These are phyloP conservation scores for Asterionellopsis glacialis DNA, from an alignment of 108 stramenopile species.

Conservation along the genomic window DNA sequence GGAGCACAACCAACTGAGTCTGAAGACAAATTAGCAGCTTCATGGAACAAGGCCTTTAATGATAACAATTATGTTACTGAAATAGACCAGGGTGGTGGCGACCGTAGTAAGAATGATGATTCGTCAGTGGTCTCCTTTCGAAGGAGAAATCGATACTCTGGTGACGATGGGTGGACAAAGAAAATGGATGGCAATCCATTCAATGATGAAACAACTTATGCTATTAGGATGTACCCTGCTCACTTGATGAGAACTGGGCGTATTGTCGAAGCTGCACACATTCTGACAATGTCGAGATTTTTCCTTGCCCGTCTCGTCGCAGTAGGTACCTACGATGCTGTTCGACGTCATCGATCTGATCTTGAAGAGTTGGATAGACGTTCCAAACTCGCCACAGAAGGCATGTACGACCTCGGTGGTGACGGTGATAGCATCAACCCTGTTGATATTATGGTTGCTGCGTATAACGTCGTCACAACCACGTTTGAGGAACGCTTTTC, in stretches of 20 bases:
- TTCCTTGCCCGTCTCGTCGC: slow-evolving; percentile 3
- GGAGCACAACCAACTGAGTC: no score
- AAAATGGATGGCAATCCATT: background rate
- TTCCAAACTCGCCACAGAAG: slow-evolving; percentile 1
- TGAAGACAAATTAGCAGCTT: no score
- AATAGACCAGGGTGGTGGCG: no score
- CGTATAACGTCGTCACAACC: background rate
- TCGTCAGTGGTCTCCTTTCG: background rate
- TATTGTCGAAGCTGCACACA: slow-evolving; percentile 1
- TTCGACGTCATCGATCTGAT: background rate
- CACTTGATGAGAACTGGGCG: slow-evolving; percentile 9
- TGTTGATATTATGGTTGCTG: background rate
- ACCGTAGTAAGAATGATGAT: background rate
- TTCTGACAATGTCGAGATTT: background rate
- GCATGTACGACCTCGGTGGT: slow-evolving; percentile 1
- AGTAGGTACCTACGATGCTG: slow-evolving; percentile 3
- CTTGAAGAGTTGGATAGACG: slow-evolving; percentile 4
- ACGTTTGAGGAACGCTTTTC: slow-evolving; percentile 1
- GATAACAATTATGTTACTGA: no score
- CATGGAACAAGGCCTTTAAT: no score
- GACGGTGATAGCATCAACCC: slow-evolving; percentile 6
- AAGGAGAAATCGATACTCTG: background rate
- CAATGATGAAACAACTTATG: slow-evolving; percentile 10
- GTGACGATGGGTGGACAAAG: background rate
- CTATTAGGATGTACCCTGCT: slow-evolving; percentile 6